Evolutionary conservation across 768 basidiomycete species (phyloP).

Genomic region (Dacryopinax spathularia): DNA sequence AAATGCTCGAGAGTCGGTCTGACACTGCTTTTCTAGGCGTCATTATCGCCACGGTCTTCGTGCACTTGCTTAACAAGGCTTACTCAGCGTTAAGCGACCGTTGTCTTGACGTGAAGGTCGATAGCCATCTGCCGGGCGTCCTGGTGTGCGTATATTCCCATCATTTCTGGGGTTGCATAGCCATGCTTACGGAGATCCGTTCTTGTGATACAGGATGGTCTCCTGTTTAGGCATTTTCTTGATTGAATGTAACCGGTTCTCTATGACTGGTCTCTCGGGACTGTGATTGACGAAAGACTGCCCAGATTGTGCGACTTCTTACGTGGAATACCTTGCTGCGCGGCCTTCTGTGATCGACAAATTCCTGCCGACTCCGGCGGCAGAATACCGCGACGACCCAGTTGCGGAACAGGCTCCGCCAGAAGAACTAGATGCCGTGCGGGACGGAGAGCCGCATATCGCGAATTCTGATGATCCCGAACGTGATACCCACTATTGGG

Average conservation of each 20-base stretch:
- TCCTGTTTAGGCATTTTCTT: conserved; percentile 40
- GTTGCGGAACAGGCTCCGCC: neutral
- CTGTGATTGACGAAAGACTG: conserved; percentile 1
- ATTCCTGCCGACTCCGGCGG: conserved; percentile 16
- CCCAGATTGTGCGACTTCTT: conserved; percentile 58
- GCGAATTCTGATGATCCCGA: conserved; percentile 9
- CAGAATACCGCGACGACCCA: conserved; percentile 5
- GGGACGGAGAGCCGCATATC: neutral
- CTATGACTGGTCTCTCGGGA: neutral
- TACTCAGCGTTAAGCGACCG: conserved; percentile 44
- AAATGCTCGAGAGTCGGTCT: neutral
- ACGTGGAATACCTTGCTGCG: conserved; percentile 46
- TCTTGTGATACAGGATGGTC: neutral
- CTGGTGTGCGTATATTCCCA: conserved; percentile 46
- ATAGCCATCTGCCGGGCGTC: conserved; percentile 41
- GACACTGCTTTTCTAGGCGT: conserved; percentile 34
- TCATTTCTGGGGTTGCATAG: neutral
- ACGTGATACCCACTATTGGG: conserved; percentile 14
- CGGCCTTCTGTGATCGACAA: conserved; percentile 19
- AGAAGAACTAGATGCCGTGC: neutral
- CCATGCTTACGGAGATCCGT: neutral
- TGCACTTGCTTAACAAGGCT: conserved; percentile 65
- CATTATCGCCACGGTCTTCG: conserved; percentile 70
- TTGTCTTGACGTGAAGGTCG: conserved; percentile 26
- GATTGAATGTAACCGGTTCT: conserved; percentile 50